Evolutionary conservation across 257 asterid genomes (phyloP).

Genomic region (Solanum commersonii): DNA sequence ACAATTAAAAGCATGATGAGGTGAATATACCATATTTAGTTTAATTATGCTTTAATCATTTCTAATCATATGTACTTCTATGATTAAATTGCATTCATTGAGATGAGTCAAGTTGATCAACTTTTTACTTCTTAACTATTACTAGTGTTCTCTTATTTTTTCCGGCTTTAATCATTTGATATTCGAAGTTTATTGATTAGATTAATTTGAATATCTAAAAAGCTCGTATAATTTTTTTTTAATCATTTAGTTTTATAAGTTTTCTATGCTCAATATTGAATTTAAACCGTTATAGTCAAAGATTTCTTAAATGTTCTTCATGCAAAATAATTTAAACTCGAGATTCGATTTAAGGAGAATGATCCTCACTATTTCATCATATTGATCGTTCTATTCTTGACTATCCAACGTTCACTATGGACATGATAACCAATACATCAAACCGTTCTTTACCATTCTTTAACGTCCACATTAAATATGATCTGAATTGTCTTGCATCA

Average conservation of each 20-base stretch:
- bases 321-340: neutral
- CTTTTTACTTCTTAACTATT: neutral
- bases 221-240: too few relatives aligned
- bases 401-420: neutral
- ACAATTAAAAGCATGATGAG: neutral
- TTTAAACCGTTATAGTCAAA: neutral
- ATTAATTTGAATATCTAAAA: neutral
- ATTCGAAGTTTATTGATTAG: neutral
- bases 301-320: neutral
- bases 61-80: neutral
- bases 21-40: neutral
- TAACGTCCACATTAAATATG: neutral
- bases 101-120: neutral
- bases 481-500: fast-evolving
- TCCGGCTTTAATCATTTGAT: neutral
- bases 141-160: neutral
- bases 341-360: neutral
- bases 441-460: neutral
- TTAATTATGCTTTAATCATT: neutral
- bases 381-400: neutral
- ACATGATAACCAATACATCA: neutral
- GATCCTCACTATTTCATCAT: neutral
- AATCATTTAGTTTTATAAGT: neutral
- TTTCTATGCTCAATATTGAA: neutral
- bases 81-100: neutral